Percentiles rank a stretch among this genome's conserved stretches.
Evolutionary conservation across 2,329 filamentous ascomycete species (phyloP).

Genomic region (Colletotrichum costaricense): DNA sequence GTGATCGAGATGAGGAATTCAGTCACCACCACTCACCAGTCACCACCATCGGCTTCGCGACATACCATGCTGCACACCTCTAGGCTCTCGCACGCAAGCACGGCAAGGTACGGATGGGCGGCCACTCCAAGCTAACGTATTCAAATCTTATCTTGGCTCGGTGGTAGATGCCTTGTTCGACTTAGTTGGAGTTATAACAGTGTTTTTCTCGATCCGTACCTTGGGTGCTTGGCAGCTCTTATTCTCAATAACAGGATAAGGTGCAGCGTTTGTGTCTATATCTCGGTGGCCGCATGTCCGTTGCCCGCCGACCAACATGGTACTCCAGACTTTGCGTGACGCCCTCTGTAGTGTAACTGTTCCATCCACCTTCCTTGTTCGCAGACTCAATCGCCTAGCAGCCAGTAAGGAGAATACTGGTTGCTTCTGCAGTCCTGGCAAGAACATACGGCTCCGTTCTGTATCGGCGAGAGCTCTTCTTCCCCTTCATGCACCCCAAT

Average conservation of each 20-base stretch:
- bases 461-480: background rate
- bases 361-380: background rate
- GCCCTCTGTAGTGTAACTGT: background rate
- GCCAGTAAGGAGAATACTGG: background rate
- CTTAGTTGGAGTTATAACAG: too few species aligned
- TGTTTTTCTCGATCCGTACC: too few species aligned
- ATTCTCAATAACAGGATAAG: too few species aligned
- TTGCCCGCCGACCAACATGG: background rate
- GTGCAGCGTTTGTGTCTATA: background rate
- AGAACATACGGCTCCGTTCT: background rate
- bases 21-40: background rate
- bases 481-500: background rate
- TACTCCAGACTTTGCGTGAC: background rate
- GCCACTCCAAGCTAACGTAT: too few species aligned
- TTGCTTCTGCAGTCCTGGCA: background rate
- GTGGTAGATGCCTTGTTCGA: background rate
- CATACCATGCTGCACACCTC: too few species aligned
- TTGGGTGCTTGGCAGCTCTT: too few species aligned
- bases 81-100: too few species aligned
- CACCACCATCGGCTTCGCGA: background rate
- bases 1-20: background rate
- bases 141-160: background rate
- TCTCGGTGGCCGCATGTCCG: background rate
- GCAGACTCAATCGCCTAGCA: background rate
- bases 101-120: too few species aligned